Evolutionary conservation across 2,329 filamentous ascomycete genomes (phyloP), one percentile per base, ranked within the genome.

Genomic region (Didymella pomorum): DNA sequence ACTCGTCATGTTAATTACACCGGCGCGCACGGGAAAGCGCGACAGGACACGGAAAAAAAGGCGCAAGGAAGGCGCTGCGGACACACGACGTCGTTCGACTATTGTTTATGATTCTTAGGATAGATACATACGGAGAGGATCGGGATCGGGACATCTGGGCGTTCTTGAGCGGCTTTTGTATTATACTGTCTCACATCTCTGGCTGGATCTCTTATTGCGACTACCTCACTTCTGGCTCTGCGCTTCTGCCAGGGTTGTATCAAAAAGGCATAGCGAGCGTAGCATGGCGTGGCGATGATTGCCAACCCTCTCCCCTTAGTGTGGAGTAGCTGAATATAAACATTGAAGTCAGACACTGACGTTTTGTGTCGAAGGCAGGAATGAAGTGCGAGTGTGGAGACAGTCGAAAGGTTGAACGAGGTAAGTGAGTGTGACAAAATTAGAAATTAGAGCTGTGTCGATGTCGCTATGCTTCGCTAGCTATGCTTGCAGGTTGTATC

Each of bases 291-390:
- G 23, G 51, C 56, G 51, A 44, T 25, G 37, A 45, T 53, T 53
- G 55, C 55, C 55, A 49, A 49, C 28, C 26, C 56, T 52, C 56
- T 59, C 56, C 56, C 45, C 56, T 55, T 59, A 33, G 31, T 33
- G 56, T 43, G 29, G 46, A 54, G 50, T 39, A 50, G 20, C 29
- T 29, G 39, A 50, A 49, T 35, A 39, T n/a, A 39, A 43, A 49
- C 10, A 26, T 14, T 28, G 21, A 20, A 49, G 2, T 48, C 11
- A 26, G 11, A 41, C 11, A 14, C 20, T n/a, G 11, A 12, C 1
- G 7, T 6, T 9, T 14, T 2, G 37, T 41, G 37, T 7, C 10
- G 11, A 23, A 23, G 20, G 20, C 37, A 23, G 14, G 37, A 6
- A 9, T 31, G 29, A 31, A 9, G 35, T 6, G 20, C 35, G 11